Percentiles rank a stretch among this genome's conserved stretches.
Evolutionary conservation across 2,329 filamentous ascomycete genomes (phyloP).

Genomic region (Fusarium globosum): DNA sequence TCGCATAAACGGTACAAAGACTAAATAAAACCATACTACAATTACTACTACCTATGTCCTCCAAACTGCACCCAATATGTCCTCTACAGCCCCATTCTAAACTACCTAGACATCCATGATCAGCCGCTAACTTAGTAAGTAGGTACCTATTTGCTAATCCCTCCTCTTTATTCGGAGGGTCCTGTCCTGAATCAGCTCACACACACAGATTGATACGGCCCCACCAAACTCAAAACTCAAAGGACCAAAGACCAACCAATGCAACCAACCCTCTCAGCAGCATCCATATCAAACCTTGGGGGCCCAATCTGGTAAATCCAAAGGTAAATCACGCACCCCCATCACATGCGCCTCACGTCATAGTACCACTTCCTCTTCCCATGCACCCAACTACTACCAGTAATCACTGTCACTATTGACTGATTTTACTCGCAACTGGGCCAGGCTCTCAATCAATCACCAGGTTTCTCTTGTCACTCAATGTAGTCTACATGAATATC

Average conservation of each 20-base stretch:
- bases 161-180: slow-evolving; percentile 26
- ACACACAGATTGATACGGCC: slow-evolving; percentile 5
- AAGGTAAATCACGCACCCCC: slow-evolving; percentile 33
- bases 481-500: neutral
- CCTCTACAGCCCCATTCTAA: neutral
- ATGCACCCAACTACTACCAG: neutral
- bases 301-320: slow-evolving; percentile 18
- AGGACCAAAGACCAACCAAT: neutral
- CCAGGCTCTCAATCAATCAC: neutral
- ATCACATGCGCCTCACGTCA: slow-evolving; percentile 41
- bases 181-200: slow-evolving; percentile 27
- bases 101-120: neutral
- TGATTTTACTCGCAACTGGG: neutral
- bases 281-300: neutral
- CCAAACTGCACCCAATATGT: too few relatives aligned
- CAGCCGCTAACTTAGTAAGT: neutral
- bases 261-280: neutral
- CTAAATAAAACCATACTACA: neutral
- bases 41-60: neutral
- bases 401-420: neutral
- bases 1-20: slow-evolving; percentile 15
- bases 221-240: slow-evolving; percentile 23
- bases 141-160: slow-evolving; percentile 12
- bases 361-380: slow-evolving; percentile 15
- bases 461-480: slow-evolving; percentile 1